These are phyloP conservation scores for Nematodospora valgi DNA, from an alignment of 805 yeast species.

Conservation along the genomic window DNA sequence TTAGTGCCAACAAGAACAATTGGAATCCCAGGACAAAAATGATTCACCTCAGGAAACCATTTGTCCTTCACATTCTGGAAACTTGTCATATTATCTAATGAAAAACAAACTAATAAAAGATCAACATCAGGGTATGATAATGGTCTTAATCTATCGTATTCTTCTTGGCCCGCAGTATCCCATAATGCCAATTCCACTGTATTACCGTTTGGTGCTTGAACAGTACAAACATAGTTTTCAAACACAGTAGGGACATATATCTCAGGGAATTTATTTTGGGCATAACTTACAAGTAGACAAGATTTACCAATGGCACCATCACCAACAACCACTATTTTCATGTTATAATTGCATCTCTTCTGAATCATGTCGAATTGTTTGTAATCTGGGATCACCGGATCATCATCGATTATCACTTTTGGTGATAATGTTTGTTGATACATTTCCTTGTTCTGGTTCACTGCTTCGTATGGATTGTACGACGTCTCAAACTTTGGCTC, in stretches of 20 bases:
- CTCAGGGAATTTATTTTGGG: constrained; percentile 67
- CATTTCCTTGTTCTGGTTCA: constrained; percentile 22
- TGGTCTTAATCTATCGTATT: constrained; percentile 76
- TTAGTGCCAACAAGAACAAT: constrained; percentile 81
- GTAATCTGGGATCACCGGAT: constrained; percentile 35
- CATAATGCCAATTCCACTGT: constrained; percentile 71
- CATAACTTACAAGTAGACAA: constrained; percentile 63
- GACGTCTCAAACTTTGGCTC: constrained; percentile 5
- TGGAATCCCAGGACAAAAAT: constrained; percentile 80
- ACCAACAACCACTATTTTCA: constrained; percentile 78
- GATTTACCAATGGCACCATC: constrained; percentile 94
- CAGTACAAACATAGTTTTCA: constrained; percentile 68
- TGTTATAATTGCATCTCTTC: constrained; percentile 17
- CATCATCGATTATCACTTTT: constrained; percentile 31
- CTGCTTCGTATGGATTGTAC: constrained; percentile 25
- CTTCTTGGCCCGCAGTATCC: constrained; percentile 93
- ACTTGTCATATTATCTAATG: constrained; percentile 60
- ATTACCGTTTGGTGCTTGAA: constrained; percentile 63
- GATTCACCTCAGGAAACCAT: constrained; percentile 86
- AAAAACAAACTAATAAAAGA: constrained; percentile 69
- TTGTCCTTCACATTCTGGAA: constrained; percentile 70
- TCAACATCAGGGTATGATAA: constrained; percentile 78
- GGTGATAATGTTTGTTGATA: constrained; percentile 18
- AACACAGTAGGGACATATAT: constrained; percentile 80
- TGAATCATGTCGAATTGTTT: constrained; percentile 23